These are phyloP conservation scores for Pythium utonaiense DNA, from an alignment of 352 stramenopile species.

Conservation along the genomic window DNA sequence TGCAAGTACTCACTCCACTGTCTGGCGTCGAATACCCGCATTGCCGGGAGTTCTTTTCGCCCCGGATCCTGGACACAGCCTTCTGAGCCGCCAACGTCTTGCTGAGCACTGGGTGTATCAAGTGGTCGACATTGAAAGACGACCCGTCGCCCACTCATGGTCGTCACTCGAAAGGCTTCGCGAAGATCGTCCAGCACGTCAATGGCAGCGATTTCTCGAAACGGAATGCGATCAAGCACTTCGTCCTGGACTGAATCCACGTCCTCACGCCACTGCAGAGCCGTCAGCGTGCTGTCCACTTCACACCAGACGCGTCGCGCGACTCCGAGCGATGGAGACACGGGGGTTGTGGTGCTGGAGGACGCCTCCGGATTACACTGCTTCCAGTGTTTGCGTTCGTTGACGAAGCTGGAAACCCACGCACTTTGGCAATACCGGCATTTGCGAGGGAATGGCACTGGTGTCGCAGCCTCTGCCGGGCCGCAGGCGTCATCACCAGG, in stretches of 20 bases:
- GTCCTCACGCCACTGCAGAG: slow-evolving; percentile 42
- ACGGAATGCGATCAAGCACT: slow-evolving; percentile 20
- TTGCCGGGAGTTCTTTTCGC: background rate
- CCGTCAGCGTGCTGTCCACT: slow-evolving; percentile 37
- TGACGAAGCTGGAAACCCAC: slow-evolving; percentile 28
- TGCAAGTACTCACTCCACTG: slow-evolving; percentile 54
- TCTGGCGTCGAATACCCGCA: slow-evolving; percentile 22
- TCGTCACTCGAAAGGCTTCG: slow-evolving; percentile 41
- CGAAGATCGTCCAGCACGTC: slow-evolving; percentile 15
- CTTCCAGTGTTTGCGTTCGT: slow-evolving; percentile 25
- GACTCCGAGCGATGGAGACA: slow-evolving; percentile 10
- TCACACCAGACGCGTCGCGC: slow-evolving; percentile 54
- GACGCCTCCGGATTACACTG: slow-evolving; percentile 2
- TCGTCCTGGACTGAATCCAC: slow-evolving; percentile 13
- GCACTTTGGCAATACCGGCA: slow-evolving; percentile 16
- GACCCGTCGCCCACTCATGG: slow-evolving; percentile 27
- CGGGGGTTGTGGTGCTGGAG: background rate
- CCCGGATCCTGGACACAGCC: too few relatives aligned
- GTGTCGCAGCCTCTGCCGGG: background rate
- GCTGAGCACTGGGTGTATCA: too few relatives aligned
- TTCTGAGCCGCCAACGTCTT: too few relatives aligned
- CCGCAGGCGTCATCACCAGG: background rate
- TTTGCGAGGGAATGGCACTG: slow-evolving; percentile 17
- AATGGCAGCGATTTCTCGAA: slow-evolving; percentile 34
- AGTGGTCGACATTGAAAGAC: slow-evolving; percentile 51